Conservation (phyloP, 2,329 filamentous ascomycete genomes). For the Chrysoporthe puriensis region DNA sequence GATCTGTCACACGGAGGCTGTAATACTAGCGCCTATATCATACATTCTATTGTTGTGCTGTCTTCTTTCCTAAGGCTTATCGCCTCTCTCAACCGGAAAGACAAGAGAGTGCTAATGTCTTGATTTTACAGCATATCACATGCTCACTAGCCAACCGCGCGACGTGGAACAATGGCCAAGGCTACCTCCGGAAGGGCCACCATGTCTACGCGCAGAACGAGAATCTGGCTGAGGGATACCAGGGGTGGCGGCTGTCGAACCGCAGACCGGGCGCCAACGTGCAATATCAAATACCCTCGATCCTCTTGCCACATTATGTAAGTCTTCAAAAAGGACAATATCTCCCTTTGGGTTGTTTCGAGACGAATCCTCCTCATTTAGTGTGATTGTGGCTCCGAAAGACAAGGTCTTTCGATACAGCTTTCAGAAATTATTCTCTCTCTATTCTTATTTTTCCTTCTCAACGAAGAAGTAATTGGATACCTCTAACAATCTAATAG, state of each 20-base stretch:
- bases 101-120: background rate
- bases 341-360: too few relatives aligned
- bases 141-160: background rate
- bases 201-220: conserved; percentile 3
- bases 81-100: background rate
- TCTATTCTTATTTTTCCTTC: background rate
- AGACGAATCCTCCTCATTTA: too few relatives aligned
- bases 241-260: background rate
- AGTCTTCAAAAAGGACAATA: background rate
- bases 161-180: background rate
- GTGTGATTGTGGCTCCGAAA: too few relatives aligned
- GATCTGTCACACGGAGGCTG: too few relatives aligned
- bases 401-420: too few relatives aligned
- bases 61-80: background rate
- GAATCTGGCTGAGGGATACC: background rate
- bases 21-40: background rate
- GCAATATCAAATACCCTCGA: background rate
- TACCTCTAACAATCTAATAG: too few relatives aligned
- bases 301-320: background rate
- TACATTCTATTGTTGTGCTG: background rate
- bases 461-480: too few relatives aligned
- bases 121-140: background rate
- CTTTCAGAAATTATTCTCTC: background rate
- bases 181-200: background rate
- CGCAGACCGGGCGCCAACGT: background rate